phyloP scores from a whole-genome alignment of 148 eudicot genomes.

The Cornus suecica region DNA sequence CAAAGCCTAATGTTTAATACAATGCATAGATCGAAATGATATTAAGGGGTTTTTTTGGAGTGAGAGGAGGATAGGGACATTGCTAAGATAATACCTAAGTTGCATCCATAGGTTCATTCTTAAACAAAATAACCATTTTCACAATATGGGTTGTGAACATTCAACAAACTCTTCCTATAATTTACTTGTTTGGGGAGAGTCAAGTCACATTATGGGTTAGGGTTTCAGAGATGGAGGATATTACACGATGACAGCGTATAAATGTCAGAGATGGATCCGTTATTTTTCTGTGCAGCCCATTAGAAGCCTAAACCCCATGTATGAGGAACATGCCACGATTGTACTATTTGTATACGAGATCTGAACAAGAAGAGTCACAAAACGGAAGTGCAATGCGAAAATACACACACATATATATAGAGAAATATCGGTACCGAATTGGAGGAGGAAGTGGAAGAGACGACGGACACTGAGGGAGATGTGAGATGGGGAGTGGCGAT shows the following conservation, averaged over 20 bases:
- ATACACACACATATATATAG: no score
- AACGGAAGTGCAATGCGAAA: not conserved
- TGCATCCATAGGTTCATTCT: not conserved
- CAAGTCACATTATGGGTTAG: no score
- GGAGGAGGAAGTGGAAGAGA: slow-evolving; percentile 91
- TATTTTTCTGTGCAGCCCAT: no score
- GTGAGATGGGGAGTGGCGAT: slow-evolving; percentile 93
- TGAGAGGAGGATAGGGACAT: not conserved
- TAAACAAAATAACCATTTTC: no score
- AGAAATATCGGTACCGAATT: slow-evolving; percentile 96
- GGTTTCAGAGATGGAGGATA: no score
- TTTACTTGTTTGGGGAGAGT: no score
- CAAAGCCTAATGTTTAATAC: not conserved
- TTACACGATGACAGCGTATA: no score
- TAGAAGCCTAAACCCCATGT: no score
- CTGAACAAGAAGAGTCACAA: slow-evolving; percentile 8
- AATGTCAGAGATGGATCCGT: no score
- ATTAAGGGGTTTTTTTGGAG: not conserved
- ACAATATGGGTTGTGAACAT: not conserved
- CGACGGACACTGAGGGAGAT: slow-evolving; percentile 90
- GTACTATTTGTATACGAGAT: not conserved
- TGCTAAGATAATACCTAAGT: not conserved
- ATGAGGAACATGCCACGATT: no score
- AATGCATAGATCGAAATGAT: not conserved
- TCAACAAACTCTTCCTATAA: no score